Conservation (phyloP, 2,329 filamentous ascomycete species). For the Penicillium italicum region DNA sequence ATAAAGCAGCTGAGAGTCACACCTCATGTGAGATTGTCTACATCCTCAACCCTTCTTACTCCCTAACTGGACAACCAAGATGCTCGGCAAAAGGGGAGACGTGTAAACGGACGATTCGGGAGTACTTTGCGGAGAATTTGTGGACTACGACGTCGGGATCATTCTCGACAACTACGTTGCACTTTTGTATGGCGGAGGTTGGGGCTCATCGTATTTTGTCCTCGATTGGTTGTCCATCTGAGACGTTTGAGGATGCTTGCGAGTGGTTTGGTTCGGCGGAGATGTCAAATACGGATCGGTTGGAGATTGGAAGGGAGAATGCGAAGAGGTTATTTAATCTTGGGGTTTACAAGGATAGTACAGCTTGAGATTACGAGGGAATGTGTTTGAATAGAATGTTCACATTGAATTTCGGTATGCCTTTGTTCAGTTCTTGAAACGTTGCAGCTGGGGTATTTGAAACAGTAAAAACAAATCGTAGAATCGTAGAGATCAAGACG, state of each 20-base stretch:
- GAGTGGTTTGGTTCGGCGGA: slow-evolving; percentile 44
- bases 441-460: neutral
- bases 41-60: neutral
- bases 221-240: slow-evolving; percentile 43
- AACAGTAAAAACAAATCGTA: neutral
- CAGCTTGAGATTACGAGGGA: slow-evolving; percentile 14
- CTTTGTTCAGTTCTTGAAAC: neutral
- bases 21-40: neutral
- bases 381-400: neutral
- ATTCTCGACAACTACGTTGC: slow-evolving; percentile 40
- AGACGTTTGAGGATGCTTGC: slow-evolving; percentile 42
- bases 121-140: slow-evolving; percentile 42
- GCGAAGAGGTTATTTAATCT: slow-evolving; percentile 45
- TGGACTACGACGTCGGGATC: slow-evolving; percentile 45
- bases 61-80: slow-evolving; percentile 25
- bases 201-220: slow-evolving; percentile 41
- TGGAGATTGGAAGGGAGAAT: slow-evolving; percentile 48
- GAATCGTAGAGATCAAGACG: neutral
- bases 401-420: neutral
- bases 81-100: slow-evolving; percentile 54
- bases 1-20: neutral
- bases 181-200: slow-evolving; percentile 41
- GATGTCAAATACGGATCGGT: slow-evolving; percentile 36
- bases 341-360: slow-evolving; percentile 33
- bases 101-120: slow-evolving; percentile 46